Evolutionary conservation across 2,329 filamentous ascomycete species (phyloP).

Genomic region (Sphaerulina vaccinii): DNA sequence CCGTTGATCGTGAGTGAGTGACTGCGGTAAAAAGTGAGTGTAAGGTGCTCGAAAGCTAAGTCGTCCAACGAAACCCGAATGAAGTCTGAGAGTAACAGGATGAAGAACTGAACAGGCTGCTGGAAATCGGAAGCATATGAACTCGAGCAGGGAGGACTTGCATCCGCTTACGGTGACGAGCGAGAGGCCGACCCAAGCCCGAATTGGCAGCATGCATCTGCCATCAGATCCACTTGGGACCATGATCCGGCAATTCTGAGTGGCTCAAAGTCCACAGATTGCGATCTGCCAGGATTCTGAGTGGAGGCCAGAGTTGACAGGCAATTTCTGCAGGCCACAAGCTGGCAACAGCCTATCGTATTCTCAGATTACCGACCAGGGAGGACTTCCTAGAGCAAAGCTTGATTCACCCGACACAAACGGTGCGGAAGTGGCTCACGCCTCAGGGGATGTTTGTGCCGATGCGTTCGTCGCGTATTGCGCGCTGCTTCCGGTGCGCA

Average conservation of each 20-base stretch:
- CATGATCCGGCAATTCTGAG: conserved; percentile 8
- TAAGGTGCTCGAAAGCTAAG: conserved; percentile 14
- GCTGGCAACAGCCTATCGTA: conserved; percentile 5
- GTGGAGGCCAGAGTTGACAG: conserved; percentile 11
- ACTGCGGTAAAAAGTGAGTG: conserved; percentile 9
- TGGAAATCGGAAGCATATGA: conserved; percentile 8
- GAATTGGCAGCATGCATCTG: conserved; percentile 4
- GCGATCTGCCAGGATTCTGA: conserved; percentile 11
- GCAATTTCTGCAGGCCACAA: conserved; percentile 1
- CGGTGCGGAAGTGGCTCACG: background rate
- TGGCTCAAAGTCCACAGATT: conserved; percentile 12
- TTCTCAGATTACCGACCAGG: conserved; percentile 3
- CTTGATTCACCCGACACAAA: conserved; percentile 5
- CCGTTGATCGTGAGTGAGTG: conserved; percentile 5
- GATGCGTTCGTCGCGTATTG: background rate
- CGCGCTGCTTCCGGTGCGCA: background rate
- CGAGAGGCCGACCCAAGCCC: conserved; percentile 1
- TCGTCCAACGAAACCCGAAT: conserved; percentile 8
- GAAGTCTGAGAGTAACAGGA: conserved; percentile 15
- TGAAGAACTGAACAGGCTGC: conserved; percentile 2
- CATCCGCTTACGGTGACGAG: conserved; percentile 5
- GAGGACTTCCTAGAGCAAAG: conserved; percentile 1
- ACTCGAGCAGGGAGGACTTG: conserved; percentile 7
- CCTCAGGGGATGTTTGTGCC: background rate
- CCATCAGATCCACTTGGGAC: conserved; percentile 9